Conservation (phyloP, 129 eudicot genomes). For the Ambrosia artemisiifolia region DNA sequence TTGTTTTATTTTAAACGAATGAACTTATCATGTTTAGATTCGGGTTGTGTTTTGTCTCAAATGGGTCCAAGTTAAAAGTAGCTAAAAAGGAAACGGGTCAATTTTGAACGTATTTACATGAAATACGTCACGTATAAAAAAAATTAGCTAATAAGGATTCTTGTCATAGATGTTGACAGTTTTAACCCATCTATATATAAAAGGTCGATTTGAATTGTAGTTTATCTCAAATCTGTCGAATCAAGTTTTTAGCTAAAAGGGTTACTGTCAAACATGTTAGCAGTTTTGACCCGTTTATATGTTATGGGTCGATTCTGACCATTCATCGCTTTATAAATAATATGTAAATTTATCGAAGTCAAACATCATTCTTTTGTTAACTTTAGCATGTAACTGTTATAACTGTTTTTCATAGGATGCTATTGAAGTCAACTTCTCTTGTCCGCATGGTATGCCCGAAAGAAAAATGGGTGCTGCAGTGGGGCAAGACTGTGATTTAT, state of each 20-base stretch:
- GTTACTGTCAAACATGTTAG: no score
- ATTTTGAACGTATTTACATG: no score
- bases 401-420: slow-evolving; percentile 58
- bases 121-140: no score
- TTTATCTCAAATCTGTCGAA: no score
- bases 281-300: neutral
- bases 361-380: neutral
- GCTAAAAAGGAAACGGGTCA: neutral
- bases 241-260: no score
- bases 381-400: neutral
- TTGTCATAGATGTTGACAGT: no score
- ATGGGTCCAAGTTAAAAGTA: neutral
- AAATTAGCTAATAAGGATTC: neutral
- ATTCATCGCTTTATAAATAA: no score
- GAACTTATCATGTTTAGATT: no score
- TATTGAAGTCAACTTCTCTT: slow-evolving; percentile 84
- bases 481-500: slow-evolving; percentile 88
- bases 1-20: no score
- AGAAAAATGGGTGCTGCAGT: slow-evolving; percentile 98
- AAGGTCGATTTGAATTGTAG: no score
- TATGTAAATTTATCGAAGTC: neutral
- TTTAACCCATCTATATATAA: no score
- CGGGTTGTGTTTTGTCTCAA: neutral
- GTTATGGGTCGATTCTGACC: neutral
- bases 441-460: slow-evolving; percentile 99